Conservation (phyloP, 1,284 basidiomycete species). For the Cryptococcus sp. region DNA sequence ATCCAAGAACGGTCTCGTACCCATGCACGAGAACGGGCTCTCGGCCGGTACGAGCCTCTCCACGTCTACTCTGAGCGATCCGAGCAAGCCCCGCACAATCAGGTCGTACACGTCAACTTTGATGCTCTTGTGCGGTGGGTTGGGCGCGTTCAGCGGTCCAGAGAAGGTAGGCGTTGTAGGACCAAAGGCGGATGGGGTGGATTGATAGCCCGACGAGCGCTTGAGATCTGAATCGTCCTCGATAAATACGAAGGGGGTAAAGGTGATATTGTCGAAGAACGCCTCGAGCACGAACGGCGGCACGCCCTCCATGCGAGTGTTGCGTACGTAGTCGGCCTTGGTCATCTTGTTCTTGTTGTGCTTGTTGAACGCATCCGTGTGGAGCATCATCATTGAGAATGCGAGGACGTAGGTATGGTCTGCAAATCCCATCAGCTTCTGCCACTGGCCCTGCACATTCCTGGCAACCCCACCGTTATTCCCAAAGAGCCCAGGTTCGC, state of each 20-base stretch:
- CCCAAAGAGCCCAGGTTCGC: constrained; percentile 78
- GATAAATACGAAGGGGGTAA: constrained; percentile 91
- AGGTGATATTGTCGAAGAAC: constrained; percentile 94
- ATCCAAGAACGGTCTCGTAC: constrained; percentile 66
- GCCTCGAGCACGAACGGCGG: constrained; percentile 80
- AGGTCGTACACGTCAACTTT: constrained; percentile 90
- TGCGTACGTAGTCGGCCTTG: constrained; percentile 86
- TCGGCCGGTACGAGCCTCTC: constrained; percentile 61
- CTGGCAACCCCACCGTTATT: constrained; percentile 60
- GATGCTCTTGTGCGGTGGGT: constrained; percentile 53
- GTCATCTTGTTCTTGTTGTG: constrained; percentile 98
- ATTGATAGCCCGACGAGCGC: constrained; percentile 53
- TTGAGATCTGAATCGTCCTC: constrained; percentile 77
- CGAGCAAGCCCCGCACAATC: constrained; percentile 72
- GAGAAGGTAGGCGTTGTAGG: constrained; percentile 21
- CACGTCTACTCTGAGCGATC: constrained; percentile 72
- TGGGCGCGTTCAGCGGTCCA: constrained; percentile 2
- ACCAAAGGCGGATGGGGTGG: constrained; percentile 50
- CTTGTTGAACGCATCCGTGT: constrained; percentile 97
- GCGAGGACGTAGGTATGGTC: constrained; percentile 96
- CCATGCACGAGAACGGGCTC: constrained; percentile 73
- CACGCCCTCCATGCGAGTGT: constrained; percentile 83
- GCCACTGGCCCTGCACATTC: neutral
- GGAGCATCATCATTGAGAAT: constrained; percentile 98
- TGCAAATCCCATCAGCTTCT: constrained; percentile 39